Evolutionary conservation across 257 asterid species (phyloP).

Genomic region (Scutellaria baicalensis): DNA sequence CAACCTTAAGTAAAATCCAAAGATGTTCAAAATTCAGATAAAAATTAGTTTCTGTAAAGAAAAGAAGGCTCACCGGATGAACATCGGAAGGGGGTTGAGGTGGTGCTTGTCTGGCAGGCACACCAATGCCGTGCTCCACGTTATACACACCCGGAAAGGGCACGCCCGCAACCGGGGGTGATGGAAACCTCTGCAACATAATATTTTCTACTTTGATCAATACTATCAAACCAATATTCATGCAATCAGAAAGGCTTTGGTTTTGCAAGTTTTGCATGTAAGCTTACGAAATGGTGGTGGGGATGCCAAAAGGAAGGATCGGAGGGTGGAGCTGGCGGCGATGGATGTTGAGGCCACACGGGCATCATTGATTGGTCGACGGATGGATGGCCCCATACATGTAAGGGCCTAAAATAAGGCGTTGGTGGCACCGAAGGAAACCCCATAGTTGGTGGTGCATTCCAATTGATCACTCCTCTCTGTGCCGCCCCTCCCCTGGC

Average conservation of each 20-base stretch:
- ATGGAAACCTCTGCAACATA: slow-evolving; percentile 36
- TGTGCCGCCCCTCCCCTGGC: slow-evolving; percentile 18
- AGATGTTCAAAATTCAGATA: no score
- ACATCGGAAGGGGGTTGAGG: slow-evolving; percentile 40
- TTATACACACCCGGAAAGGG: slow-evolving; percentile 37
- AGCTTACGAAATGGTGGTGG: slow-evolving; percentile 46
- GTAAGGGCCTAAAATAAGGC: slow-evolving; percentile 52
- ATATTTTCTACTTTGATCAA: not conserved
- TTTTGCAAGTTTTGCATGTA: not conserved
- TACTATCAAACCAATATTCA: no score
- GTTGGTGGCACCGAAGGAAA: slow-evolving; percentile 55
- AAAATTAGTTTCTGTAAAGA: not conserved
- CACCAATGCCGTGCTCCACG: slow-evolving; percentile 20
- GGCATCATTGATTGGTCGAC: slow-evolving; percentile 52
- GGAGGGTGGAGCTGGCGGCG: slow-evolving; percentile 29
- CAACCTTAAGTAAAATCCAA: no score
- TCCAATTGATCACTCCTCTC: slow-evolving; percentile 41
- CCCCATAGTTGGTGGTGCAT: slow-evolving; percentile 41
- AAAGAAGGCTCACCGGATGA: slow-evolving; percentile 44
- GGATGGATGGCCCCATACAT: slow-evolving; percentile 91
- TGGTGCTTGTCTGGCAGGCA: slow-evolving; percentile 24
- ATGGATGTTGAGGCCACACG: slow-evolving; percentile 53
- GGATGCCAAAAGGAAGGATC: slow-evolving; percentile 57
- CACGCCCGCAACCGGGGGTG: slow-evolving; percentile 35
- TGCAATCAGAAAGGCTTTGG: no score